Conservation (phyloP, 257 asterid genomes). For the Gentiana macrophylla region DNA sequence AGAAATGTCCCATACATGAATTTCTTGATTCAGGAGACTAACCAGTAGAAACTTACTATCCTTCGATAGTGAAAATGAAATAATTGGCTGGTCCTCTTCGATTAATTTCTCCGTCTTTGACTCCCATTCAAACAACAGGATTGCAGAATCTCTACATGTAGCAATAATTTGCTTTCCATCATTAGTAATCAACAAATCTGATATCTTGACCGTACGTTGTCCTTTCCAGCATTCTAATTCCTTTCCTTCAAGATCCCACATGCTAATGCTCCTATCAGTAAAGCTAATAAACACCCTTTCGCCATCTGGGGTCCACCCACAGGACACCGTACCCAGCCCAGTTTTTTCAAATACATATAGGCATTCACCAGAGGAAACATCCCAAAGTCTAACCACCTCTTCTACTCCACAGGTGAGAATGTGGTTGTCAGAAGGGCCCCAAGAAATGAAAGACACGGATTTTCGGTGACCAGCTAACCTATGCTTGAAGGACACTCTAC, state of each 20-base stretch:
- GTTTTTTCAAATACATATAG: slow-evolving; percentile 52
- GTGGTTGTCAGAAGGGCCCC: slow-evolving; percentile 77
- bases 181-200: slow-evolving; percentile 57
- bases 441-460: slow-evolving; percentile 65
- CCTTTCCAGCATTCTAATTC: slow-evolving; percentile 87
- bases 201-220: slow-evolving; percentile 46
- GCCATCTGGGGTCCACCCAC: slow-evolving; percentile 83
- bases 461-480: slow-evolving; percentile 57
- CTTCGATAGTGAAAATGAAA: slow-evolving; percentile 59
- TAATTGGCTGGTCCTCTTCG: slow-evolving; percentile 66
- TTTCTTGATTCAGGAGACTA: slow-evolving; percentile 63
- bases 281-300: slow-evolving; percentile 56
- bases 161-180: slow-evolving; percentile 65
- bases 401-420: slow-evolving; percentile 86
- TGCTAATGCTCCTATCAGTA: slow-evolving; percentile 64
- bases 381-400: slow-evolving; percentile 79
- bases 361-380: slow-evolving; percentile 64
- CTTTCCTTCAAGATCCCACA: slow-evolving; percentile 88
- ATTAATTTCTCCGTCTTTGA: slow-evolving; percentile 55
- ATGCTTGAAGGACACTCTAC: slow-evolving; percentile 38
- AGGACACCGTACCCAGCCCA: slow-evolving; percentile 72
- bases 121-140: slow-evolving; percentile 64
- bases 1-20: slow-evolving; percentile 85
- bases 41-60: slow-evolving; percentile 67
- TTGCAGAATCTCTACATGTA: slow-evolving; percentile 50